Evolutionary conservation across 2,329 filamentous ascomycete species (phyloP), one percentile per base, ranked within the genome.

Genomic region (Apiospora arundinis): DNA sequence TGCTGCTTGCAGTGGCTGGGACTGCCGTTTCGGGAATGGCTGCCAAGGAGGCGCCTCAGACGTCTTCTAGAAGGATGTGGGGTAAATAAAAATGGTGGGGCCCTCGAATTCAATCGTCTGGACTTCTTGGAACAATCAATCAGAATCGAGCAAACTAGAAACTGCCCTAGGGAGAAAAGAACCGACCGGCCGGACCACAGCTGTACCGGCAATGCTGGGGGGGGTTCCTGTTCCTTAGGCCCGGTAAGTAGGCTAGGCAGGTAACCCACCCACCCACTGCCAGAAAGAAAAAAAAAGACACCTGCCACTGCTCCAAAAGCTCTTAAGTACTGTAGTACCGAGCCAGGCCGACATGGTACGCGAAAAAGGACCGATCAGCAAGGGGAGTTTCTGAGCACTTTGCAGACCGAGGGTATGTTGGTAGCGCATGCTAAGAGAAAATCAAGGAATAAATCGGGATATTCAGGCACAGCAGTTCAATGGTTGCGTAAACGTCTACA

Each of bases 41-140:
- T 63, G 56, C 56, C 56, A 63, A 63, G 18, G 37, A 45, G 12
- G 28, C 2, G 3, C 32, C 44, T 14, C 75, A 71, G 74, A 75
- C 74, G 73, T 1, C 44, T 75, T 75, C 74, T 73, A 74, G 74
- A 75, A 75, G 46, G 49, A 2, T 68, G 70, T 67, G 74, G 74
- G 74, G 71, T 23, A 37, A 48, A 32, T 44, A 25, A 21, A 32
- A 3, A 32, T 32, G 32, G 40, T 8, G 66, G 44, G 44, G 8
- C 5, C 14, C 21, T 11, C 32, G n/a, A 32, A 40, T 45, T 37
- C 66, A 68, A 32, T 48, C 66, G 44, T 40, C 56, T 63, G 56
- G 56, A 40, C 56, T 63, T 14, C 7, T 63, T 63, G 56, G 56
- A 63, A 40, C 56, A 63, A 63, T 40, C 56, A 63, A 63, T 40